Percentiles rank a stretch among this genome's conserved stretches.
Conservation (phyloP, 345 rosid genomes). For the Gossypium longicalyx region DNA sequence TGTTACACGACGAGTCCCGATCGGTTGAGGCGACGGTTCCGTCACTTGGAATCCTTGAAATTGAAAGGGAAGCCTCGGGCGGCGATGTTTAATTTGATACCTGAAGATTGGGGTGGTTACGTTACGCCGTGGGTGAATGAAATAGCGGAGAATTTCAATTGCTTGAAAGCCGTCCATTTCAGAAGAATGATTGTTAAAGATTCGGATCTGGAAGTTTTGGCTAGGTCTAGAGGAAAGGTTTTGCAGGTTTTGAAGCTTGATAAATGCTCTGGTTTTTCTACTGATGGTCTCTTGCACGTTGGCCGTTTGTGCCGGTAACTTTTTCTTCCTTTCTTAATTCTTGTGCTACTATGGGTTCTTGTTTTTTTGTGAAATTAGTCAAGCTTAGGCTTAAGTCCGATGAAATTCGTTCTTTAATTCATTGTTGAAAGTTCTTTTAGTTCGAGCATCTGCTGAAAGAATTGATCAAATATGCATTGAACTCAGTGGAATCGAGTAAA, state of each 20-base stretch:
- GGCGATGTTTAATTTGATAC: slow-evolving; percentile 87
- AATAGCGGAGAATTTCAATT: slow-evolving; percentile 41
- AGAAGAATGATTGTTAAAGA: slow-evolving; percentile 79
- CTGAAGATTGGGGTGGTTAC: slow-evolving; percentile 92
- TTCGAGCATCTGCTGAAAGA: not conserved
- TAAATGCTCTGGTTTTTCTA: slow-evolving; percentile 82
- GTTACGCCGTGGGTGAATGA: slow-evolving; percentile 72
- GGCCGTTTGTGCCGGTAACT: slow-evolving; percentile 68
- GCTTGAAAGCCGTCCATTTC: slow-evolving; percentile 68
- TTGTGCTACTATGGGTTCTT: not conserved
- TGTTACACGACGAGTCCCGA: slow-evolving; percentile 79
- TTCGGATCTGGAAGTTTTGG: slow-evolving; percentile 66
- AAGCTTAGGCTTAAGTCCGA: not conserved
- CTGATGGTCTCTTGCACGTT: slow-evolving; percentile 74
- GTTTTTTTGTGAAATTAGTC: not conserved
- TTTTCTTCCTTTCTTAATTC: not conserved
- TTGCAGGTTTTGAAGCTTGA: slow-evolving; percentile 69
- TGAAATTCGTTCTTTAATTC: not conserved
- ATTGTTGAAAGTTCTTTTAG: not conserved
- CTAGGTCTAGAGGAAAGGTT: slow-evolving; percentile 39
- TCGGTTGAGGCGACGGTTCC: slow-evolving; percentile 53
- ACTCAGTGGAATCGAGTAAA: not conserved
- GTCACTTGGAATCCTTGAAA: slow-evolving; percentile 65
- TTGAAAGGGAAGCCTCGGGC: slow-evolving; percentile 90
- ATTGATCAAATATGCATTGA: not conserved